A percentile compares a stretch with the other conserved stretches of the same genome.
Conservation (phyloP, 192 early-diverging fungal species). For the Coemansia sp. region DNA sequence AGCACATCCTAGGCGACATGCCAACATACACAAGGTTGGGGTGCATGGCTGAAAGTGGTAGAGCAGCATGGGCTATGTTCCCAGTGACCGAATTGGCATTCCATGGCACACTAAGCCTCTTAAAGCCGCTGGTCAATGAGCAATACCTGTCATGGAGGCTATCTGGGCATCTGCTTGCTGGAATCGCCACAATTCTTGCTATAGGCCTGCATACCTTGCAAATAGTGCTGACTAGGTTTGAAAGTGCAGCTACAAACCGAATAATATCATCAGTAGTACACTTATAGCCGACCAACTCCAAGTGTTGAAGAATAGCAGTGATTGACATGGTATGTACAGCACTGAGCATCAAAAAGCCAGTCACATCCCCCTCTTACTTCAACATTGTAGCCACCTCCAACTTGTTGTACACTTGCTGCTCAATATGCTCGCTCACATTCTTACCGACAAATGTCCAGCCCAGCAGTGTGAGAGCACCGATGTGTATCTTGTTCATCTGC, state of each 20-base stretch:
- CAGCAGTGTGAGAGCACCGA: neutral
- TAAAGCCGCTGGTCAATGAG: neutral
- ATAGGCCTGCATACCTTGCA: neutral
- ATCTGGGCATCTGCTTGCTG: neutral
- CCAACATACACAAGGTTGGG: neutral
- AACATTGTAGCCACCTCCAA: neutral
- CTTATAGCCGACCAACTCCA: neutral
- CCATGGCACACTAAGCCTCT: neutral
- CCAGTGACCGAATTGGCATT: neutral
- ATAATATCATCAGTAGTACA: neutral
- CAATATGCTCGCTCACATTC: neutral
- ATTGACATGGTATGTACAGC: neutral
- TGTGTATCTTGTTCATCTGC: neutral
- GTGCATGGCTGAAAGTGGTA: neutral
- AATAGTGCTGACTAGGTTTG: neutral
- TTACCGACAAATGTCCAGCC: neutral
- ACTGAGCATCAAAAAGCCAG: neutral
- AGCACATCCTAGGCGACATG: neutral
- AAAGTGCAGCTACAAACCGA: neutral
- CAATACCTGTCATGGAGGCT: neutral
- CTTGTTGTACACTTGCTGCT: neutral
- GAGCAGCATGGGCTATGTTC: neutral
- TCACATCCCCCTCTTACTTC: neutral
- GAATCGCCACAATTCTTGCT: neutral
- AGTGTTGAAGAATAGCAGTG: neutral